Conservation (phyloP, 176 grass and related monocot genomes). For the Calamus simplicifolius region DNA sequence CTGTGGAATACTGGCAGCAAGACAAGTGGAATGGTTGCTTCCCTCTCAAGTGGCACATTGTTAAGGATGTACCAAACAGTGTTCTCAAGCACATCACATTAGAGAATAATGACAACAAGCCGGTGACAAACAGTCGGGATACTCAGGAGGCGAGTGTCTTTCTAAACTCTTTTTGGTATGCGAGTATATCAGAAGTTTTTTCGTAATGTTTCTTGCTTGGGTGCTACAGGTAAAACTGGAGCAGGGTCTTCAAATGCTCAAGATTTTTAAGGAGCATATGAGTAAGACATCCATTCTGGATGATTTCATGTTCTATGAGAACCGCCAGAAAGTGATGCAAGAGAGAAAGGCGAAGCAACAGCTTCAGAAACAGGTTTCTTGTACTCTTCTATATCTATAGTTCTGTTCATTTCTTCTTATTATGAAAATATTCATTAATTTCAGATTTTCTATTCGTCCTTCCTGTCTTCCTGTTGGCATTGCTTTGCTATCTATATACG, state of each 20-base stretch:
- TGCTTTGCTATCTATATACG: too few species aligned
- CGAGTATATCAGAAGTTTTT: too few species aligned
- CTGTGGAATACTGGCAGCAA: conserved; percentile 96
- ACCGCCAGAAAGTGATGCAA: conserved; percentile 85
- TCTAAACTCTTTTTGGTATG: too few species aligned
- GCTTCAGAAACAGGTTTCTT: conserved; percentile 63
- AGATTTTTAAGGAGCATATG: conserved; percentile 84
- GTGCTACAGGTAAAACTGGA: conserved; percentile 75
- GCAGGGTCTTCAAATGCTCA: conserved; percentile 85
- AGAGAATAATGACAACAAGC: conserved; percentile 96
- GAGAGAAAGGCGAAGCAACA: conserved; percentile 76
- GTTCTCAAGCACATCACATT: conserved; percentile 86
- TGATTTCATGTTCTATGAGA: conserved; percentile 93
- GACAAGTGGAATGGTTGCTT: conserved; percentile 97
- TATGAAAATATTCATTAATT: too few species aligned
- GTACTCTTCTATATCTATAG: not conserved
- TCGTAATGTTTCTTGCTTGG: conserved; percentile 4
- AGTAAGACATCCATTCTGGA: conserved; percentile 78
- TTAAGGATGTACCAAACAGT: conserved; percentile 91
- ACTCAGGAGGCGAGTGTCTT: conserved; percentile 62
- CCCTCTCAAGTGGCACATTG: conserved; percentile 82
- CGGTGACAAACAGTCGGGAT: conserved; percentile 90
- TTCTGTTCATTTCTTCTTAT: not conserved
- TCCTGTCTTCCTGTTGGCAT: too few species aligned
- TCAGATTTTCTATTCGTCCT: too few species aligned